These are phyloP conservation scores for Neopestalotiopsis sp. DNA, from an alignment of 2,329 filamentous ascomycete species.

Conservation along the genomic window DNA sequence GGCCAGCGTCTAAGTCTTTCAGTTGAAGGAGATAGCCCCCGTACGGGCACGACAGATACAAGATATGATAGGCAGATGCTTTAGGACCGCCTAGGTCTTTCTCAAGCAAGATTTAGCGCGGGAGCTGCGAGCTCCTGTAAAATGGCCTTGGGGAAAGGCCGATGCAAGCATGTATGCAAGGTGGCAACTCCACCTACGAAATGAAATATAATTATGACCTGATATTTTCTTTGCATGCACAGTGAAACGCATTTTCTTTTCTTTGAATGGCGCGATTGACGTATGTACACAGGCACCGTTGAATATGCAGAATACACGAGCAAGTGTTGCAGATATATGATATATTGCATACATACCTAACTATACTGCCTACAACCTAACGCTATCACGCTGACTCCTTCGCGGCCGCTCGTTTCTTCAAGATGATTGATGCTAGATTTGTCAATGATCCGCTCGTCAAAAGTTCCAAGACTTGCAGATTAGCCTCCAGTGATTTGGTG, in stretches of 20 bases:
- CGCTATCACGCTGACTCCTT: neutral
- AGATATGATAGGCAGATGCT: neutral
- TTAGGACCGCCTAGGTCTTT: neutral
- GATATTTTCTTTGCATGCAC: neutral
- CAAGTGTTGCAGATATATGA: neutral
- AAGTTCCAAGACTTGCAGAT: constrained; percentile 61
- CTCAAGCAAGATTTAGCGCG: neutral
- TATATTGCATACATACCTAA: neutral
- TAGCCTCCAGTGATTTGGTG: constrained; percentile 53
- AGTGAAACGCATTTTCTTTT: neutral
- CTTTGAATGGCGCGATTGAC: too few relatives aligned
- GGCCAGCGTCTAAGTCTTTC: neutral
- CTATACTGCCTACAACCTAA: neutral
- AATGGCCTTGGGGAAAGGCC: neutral
- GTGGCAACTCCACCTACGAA: neutral
- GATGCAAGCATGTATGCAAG: neutral
- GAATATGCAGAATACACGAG: too few relatives aligned
- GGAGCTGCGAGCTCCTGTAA: neutral
- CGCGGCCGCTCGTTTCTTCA: constrained; percentile 15
- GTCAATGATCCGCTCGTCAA: constrained; percentile 51
- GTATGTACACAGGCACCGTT: too few relatives aligned
- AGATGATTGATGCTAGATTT: constrained; percentile 10
- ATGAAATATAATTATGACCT: neutral
- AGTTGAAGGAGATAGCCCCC: neutral
- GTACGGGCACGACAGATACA: neutral